Evolutionary conservation across 1,139 yeast genomes (phyloP).

Genomic region (Magnusiomyces tetraspermus): DNA sequence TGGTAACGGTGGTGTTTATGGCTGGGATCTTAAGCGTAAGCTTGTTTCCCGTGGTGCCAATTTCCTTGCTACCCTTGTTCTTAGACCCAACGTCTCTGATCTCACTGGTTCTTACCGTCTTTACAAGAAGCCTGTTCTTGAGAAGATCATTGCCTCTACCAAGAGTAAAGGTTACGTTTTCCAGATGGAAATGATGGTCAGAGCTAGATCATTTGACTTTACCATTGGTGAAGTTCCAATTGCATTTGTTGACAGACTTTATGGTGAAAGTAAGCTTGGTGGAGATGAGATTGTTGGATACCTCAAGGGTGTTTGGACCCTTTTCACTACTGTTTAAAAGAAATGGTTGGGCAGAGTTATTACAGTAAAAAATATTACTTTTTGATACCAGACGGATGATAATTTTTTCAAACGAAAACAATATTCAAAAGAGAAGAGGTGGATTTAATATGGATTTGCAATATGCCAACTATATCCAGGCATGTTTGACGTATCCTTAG

Average conservation of each 20-base stretch:
- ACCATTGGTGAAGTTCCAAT: conserved; percentile 75
- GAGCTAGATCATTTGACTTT: conserved; percentile 64
- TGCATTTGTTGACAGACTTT: conserved; percentile 68
- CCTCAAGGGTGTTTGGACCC: conserved; percentile 64
- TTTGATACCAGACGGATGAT: too few relatives aligned
- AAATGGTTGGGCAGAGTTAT: too few relatives aligned
- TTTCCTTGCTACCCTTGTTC: conserved; percentile 61
- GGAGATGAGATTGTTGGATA: conserved; percentile 77
- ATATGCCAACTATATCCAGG: background rate
- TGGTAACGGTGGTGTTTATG: conserved; percentile 75
- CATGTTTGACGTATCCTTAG: background rate
- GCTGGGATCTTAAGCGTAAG: conserved; percentile 79
- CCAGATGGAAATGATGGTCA: conserved; percentile 87
- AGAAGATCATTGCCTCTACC: conserved; percentile 58
- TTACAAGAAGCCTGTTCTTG: conserved; percentile 61
- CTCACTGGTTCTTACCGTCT: conserved; percentile 73
- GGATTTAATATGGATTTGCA: background rate
- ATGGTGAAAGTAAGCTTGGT: conserved; percentile 74
- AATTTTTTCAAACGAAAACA: too few relatives aligned
- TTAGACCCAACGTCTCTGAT: conserved; percentile 68
- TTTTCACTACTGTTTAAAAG: conserved; percentile 58
- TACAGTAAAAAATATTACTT: too few relatives aligned
- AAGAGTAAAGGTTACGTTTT: conserved; percentile 75
- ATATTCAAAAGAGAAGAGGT: too few relatives aligned
- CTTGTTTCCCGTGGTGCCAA: conserved; percentile 76